Conservation (phyloP, 495 filamentous ascomycete species). For the Lasiosphaeris hirsuta region DNA sequence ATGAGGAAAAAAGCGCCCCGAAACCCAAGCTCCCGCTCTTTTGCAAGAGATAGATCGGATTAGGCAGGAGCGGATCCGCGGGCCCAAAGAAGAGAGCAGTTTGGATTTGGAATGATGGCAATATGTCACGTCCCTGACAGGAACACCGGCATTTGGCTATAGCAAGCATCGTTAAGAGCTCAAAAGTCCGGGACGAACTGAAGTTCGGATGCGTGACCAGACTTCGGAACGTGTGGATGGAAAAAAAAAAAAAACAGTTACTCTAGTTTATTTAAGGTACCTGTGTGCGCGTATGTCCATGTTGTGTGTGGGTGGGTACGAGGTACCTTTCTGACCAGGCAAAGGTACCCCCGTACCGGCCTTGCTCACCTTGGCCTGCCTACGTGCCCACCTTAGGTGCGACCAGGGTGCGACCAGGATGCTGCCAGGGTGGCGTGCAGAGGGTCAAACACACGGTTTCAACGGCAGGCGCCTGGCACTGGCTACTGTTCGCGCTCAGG, state of each 20-base stretch:
- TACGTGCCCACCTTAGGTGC: neutral
- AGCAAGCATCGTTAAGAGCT: slow-evolving; percentile 21
- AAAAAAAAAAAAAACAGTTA: slow-evolving; percentile 1
- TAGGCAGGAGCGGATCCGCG: slow-evolving; percentile 5
- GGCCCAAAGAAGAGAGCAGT: neutral
- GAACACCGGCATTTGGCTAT: slow-evolving; percentile 32
- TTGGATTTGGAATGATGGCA: slow-evolving; percentile 12
- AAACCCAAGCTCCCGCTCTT: slow-evolving; percentile 1
- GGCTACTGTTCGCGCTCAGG: neutral
- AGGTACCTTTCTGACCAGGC: too few relatives aligned
- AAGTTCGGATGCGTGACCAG: slow-evolving; percentile 22
- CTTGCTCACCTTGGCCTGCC: too few relatives aligned
- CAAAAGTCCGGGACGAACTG: slow-evolving; percentile 28
- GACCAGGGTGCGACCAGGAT: neutral
- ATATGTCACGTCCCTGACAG: slow-evolving; percentile 13
- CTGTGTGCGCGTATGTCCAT: too few relatives aligned
- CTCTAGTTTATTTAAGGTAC: slow-evolving; percentile 14
- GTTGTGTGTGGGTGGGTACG: too few relatives aligned
- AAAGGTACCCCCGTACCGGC: too few relatives aligned
- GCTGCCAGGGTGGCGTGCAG: neutral
- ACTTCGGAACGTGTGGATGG: slow-evolving; percentile 21
- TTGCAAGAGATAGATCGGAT: slow-evolving; percentile 8
- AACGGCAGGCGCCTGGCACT: neutral
- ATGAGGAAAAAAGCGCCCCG: neutral
- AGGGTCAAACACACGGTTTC: neutral